Percentiles rank a stretch among this genome's conserved stretches.
Evolutionary conservation across 1,284 basidiomycete species (phyloP).

Genomic region (Trametes hirsuta): DNA sequence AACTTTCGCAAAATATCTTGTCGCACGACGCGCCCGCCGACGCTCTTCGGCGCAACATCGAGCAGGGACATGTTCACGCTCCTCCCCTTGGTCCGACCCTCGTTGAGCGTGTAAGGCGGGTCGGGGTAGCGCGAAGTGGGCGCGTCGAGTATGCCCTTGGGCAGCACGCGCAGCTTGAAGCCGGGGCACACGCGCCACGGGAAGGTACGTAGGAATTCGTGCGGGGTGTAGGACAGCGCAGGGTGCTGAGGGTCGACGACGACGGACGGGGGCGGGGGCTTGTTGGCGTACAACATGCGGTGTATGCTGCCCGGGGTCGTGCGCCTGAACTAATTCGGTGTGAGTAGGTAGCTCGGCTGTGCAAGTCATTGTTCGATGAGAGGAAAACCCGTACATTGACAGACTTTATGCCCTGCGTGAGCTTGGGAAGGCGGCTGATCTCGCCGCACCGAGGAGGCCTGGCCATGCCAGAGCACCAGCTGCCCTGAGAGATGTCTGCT

Average conservation of each 20-base stretch:
- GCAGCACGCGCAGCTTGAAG: slow-evolving; percentile 30
- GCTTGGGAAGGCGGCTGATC: slow-evolving; percentile 25
- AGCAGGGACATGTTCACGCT: slow-evolving; percentile 33
- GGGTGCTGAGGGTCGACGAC: slow-evolving; percentile 26
- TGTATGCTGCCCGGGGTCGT: slow-evolving; percentile 31
- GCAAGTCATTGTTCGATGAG: not conserved
- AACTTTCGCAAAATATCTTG: slow-evolving; percentile 36
- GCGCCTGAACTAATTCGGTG: slow-evolving; percentile 30
- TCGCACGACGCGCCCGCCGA: slow-evolving; percentile 26
- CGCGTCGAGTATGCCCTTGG: slow-evolving; percentile 29
- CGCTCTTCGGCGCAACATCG: slow-evolving; percentile 22
- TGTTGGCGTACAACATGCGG: slow-evolving; percentile 4
- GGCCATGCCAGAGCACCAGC: not conserved
- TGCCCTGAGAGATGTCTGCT: too few species aligned
- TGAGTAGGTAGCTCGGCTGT: not conserved
- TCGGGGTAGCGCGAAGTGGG: slow-evolving; percentile 20
- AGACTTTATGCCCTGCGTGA: slow-evolving; percentile 14
- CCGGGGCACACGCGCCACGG: slow-evolving; percentile 9
- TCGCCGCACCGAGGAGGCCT: slow-evolving; percentile 20
- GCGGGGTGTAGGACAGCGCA: slow-evolving; percentile 10
- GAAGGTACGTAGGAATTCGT: slow-evolving; percentile 7
- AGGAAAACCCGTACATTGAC: slow-evolving; percentile 23
- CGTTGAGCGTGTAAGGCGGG: slow-evolving; percentile 27
- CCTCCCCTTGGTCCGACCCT: not conserved
- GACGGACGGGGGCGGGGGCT: not conserved